Evolutionary conservation across 345 rosid species (phyloP), one percentile per base, ranked within the genome.

Genomic region (Salix dunnii): DNA sequence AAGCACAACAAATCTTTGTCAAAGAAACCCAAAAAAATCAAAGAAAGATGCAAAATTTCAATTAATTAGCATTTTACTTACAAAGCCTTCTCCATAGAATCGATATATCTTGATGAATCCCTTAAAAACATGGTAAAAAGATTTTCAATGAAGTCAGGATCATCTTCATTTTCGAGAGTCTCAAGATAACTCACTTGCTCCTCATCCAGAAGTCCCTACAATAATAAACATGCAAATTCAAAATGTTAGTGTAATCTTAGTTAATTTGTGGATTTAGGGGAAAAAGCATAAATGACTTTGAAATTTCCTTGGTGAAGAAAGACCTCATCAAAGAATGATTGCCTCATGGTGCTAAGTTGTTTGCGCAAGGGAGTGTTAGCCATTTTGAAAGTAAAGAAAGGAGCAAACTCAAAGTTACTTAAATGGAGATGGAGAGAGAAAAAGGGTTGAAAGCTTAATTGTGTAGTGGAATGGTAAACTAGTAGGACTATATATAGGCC

Each of bases 121-220:
- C 21, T 38, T 23, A 67, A 67, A 38, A 35, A 67, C 71, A 67
- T n/a, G 42, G 7, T 43, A 38, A 67, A 67, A 0, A 67, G 9
- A 38, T 38, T 25, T 38, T 67, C 51, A 23, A 67, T 43, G 42
- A 67, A 67, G 42, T 67, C 51, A 38, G 51, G 71, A 67, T 67
- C 25, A 67, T 67, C 71, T 16, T 67, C 48, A 21, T 20, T 11
- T 67, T 67, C 71, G 38, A 67, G 71, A n/a, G n/a, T 38, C 71
- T 67, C 51, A 0, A 67, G 18, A 13, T 38, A 25, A 38, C 53
- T 48, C 53, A 40, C 48, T 12, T 35, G 42, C 5, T 23, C 16
- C 0, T 67, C 16, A 25, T 67, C 71, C 48, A 67, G 31, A 40
- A 67, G 5, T 67, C 71, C 42, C 71, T 67, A 28, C 4, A 38